Evolutionary conservation across 768 basidiomycete species (phyloP).

Genomic region (Psilocybe azurescens): DNA sequence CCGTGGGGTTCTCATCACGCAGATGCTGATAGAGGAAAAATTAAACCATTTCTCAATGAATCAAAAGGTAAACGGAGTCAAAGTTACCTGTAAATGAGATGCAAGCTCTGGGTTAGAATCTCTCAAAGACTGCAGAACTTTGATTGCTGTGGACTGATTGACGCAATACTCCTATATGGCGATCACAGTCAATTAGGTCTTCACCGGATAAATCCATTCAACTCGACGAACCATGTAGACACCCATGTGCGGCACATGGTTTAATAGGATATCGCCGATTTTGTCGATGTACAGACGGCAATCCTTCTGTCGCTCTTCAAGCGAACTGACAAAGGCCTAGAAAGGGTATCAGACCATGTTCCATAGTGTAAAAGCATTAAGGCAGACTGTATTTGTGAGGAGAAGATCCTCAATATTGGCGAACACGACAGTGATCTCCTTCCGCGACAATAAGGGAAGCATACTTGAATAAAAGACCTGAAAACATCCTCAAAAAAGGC

Average conservation of each 20-base stretch:
- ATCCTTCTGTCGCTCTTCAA: constrained; percentile 91
- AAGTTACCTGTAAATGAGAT: constrained; percentile 66
- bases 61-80: neutral
- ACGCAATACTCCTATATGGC: constrained; percentile 79
- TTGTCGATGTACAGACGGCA: constrained; percentile 90
- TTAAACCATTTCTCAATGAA: neutral
- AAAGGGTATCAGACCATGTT: neutral
- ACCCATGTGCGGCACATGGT: constrained; percentile 76
- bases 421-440: constrained; percentile 84
- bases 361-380: neutral
- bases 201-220: neutral
- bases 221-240: constrained; percentile 71
- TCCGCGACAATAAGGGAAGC: constrained; percentile 70
- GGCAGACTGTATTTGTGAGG: constrained; percentile 74
- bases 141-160: constrained; percentile 82
- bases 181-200: neutral
- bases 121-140: constrained; percentile 74
- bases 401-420: constrained; percentile 94
- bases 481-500: constrained; percentile 2
- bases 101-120: constrained; percentile 70
- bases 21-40: constrained; percentile 53
- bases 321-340: constrained; percentile 81
- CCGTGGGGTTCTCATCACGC: constrained; percentile 71
- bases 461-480: constrained; percentile 89
- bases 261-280: constrained; percentile 84